Evolutionary conservation across 2,329 filamentous ascomycete species (phyloP), one percentile per base, ranked within the genome.

Genomic region (Colletotrichum orchidophilum): DNA sequence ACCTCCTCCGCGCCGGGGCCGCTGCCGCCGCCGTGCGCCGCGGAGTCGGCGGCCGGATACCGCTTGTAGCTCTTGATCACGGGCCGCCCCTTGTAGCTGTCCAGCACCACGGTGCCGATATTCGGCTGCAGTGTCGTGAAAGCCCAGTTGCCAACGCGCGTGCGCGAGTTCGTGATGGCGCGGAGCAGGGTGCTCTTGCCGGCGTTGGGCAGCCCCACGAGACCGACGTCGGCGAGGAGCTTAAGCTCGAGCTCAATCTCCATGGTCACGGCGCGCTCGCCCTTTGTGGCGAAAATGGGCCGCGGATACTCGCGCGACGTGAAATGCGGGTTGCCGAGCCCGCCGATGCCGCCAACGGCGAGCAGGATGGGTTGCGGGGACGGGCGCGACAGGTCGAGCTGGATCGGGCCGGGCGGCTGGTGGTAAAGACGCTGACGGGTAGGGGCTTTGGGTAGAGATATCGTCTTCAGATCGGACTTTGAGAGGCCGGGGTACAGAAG

Each of bases 81-180:
- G 1, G 95, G 94, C 0, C 94, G 90, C 2, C 95, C 94, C 69
- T 91, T 91, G 83, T 96, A 90, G 79, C 95, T 90, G 80, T 99
- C 96, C 12, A 99, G 88, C 15, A 98, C 92, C 7, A 99, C 94
- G 0, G 96, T 99, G 61, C 96, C 96, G 65, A 99, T 97, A 75
- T 97, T 98, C 3, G 96, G 96, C 75, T 95, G 92, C 9, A 99
- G 86, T 0, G 96, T 99, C 3, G 96, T 99, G 80, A 99, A 99
- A 11, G 95, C 96, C 96, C 96, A 99, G 79, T 93, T 92, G 50
- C 96, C 96, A 33, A 99, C 91, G 49, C 96, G 90, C 1, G 96
- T 94, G 71, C 95, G 92, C 79, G 94, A 97, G 80, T 95, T 95
- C 76, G 92, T 97, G 76, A 99, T 84, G 3, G 95, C 92, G 21